Evolutionary conservation across 148 eudicot species (phyloP), one percentile per base, ranked within the genome.

Genomic region (Persicaria maculosa): DNA sequence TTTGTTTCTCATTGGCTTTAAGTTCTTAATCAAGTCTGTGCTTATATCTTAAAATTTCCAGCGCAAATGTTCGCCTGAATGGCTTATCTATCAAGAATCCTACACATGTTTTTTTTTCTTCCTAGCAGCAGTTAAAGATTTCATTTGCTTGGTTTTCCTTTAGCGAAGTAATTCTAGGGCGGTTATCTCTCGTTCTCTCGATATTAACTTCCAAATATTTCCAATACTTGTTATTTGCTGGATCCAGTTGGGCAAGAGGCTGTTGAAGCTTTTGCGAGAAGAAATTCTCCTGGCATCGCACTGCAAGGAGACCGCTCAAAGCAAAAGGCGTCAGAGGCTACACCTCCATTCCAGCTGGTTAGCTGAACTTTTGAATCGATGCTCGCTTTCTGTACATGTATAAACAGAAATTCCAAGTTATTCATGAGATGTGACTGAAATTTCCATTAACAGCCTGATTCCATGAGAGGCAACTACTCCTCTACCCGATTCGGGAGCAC

Each of bases 401-500:
- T 31, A 31, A 31, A 31, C 0, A 9, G 40, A 22, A 22, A 6
- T 22, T 8, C 1, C 12, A 7, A 5, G 15, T 4, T 67, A 19
- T 31, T 31, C 8, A 15, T 14, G 4, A 72, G 40, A 50, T 48
- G 53, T 55, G 17, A 71, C 7, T 65, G 4, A 47, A 15, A 12
- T 10, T 57, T 61, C 17, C 47, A 15, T 48, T 50, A 59, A 72
- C 80, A 82, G 80, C 55, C 78, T 71, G 80, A 85, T 76, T 57
- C 80, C 40, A 7, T 62, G 57, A 80, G 78, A 80, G 82, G 81
- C 47, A 74, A 55, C 73, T 16, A 67, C 67, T 40, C 77, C 3
- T 79, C 87, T 5, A 65, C 83, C 40, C 76, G 75, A 1, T 74
- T 72, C 4, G 83, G 85, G 31, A 82, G 82, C 85, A 82, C 85